Conservation (phyloP, 345 rosid genomes). For the Luvunga scandens region DNA sequence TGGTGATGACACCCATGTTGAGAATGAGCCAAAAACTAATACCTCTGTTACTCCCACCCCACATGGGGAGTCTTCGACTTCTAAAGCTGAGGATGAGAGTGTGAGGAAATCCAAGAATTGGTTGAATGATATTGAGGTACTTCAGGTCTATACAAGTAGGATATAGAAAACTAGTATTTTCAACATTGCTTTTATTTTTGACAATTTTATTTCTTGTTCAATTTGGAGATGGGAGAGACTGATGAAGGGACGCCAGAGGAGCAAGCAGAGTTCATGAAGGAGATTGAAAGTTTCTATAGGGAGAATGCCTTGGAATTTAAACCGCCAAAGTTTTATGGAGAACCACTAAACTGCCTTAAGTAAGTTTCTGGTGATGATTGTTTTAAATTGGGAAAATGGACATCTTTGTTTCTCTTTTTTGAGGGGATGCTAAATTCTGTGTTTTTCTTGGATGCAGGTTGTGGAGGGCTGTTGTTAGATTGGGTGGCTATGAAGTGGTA, state of each 20-base stretch:
- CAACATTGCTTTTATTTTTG: neutral
- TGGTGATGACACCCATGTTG: conserved; percentile 11
- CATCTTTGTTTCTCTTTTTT: neutral
- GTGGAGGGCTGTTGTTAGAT: conserved; percentile 70
- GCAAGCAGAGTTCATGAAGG: conserved; percentile 60
- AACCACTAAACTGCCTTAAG: conserved; percentile 77
- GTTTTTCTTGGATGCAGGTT: conserved; percentile 48
- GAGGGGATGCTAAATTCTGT: conserved; percentile 14
- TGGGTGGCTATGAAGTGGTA: conserved; percentile 96
- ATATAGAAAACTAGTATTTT: neutral
- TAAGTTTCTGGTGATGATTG: conserved; percentile 32
- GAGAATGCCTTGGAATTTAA: conserved; percentile 64
- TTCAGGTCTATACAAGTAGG: neutral
- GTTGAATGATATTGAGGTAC: conserved; percentile 64
- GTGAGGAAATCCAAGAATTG: conserved; percentile 51
- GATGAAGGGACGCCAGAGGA: conserved; percentile 76
- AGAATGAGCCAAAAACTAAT: conserved; percentile 13
- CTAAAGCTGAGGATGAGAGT: conserved; percentile 32
- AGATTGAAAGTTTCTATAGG: conserved; percentile 61
- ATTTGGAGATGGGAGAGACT: conserved; percentile 47
- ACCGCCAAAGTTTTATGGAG: conserved; percentile 72
- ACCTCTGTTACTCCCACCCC: conserved; percentile 21
- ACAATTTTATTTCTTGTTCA: conserved; percentile 12
- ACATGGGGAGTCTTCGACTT: conserved; percentile 22
- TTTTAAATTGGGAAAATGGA: conserved; percentile 13